Evolutionary conservation across 306 rosid genomes (phyloP).

Genomic region (Trifolium dubium): DNA sequence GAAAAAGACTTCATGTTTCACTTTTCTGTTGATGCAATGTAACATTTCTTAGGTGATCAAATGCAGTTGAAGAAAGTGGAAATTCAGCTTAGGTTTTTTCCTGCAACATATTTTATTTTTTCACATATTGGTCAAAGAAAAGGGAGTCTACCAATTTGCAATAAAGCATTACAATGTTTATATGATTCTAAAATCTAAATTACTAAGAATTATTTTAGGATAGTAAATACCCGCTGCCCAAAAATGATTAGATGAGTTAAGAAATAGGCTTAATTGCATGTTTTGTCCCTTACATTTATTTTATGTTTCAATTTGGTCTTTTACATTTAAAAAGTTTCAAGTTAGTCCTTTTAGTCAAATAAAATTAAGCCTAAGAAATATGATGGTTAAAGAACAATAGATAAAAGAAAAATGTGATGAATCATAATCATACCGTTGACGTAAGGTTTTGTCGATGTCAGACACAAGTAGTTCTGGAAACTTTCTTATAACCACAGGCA

Average conservation of each 20-base stretch:
- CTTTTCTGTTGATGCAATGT: slow-evolving; percentile 25
- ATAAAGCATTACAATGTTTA: slow-evolving; percentile 15
- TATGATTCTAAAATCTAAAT: slow-evolving; percentile 24
- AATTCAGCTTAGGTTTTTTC: slow-evolving; percentile 16
- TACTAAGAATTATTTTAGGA: slow-evolving; percentile 12
- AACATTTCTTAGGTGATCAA: not conserved
- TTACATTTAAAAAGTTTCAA: too few species aligned
- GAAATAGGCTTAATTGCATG: not conserved
- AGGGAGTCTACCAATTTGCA: slow-evolving; percentile 10
- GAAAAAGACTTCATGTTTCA: slow-evolving; percentile 28
- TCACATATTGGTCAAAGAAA: slow-evolving; percentile 33
- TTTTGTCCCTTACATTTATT: too few species aligned
- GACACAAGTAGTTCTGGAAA: slow-evolving; percentile 84
- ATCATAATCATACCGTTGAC: slow-evolving; percentile 64
- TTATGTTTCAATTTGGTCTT: too few species aligned
- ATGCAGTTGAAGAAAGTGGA: slow-evolving; percentile 28
- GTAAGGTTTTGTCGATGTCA: slow-evolving; percentile 66
- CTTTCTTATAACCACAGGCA: slow-evolving; percentile 76
- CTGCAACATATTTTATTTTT: slow-evolving; percentile 21
- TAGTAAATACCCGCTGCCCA: slow-evolving; percentile 19
- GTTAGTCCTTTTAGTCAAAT: not conserved
- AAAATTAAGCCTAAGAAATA: not conserved
- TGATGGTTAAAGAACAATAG: slow-evolving; percentile 24
- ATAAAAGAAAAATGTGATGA: slow-evolving; percentile 17
- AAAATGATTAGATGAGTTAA: slow-evolving; percentile 20